Percentiles rank a stretch among this genome's conserved stretches.
Evolutionary conservation across 352 stramenopile species (phyloP).

Genomic region (Phytophthora macrochlamydospora): DNA sequence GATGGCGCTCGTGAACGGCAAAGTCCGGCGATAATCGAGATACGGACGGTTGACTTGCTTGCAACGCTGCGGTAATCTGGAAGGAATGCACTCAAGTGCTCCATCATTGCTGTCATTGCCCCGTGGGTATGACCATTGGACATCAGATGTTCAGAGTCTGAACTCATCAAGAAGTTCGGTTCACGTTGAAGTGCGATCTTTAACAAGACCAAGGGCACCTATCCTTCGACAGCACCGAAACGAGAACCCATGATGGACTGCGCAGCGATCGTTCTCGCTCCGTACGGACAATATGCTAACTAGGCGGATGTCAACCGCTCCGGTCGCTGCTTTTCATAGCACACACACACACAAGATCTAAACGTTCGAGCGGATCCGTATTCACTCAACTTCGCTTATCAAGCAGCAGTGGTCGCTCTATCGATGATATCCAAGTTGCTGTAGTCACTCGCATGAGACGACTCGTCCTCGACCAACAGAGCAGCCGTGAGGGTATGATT

Average conservation of each 20-base stretch:
- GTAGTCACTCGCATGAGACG: slow-evolving; percentile 10
- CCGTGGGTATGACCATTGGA: background rate
- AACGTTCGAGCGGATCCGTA: too few species aligned
- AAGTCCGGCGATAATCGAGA: background rate
- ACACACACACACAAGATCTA: too few species aligned
- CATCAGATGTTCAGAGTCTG: background rate
- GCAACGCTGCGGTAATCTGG: background rate
- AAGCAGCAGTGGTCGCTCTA: slow-evolving; percentile 7
- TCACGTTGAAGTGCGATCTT: background rate
- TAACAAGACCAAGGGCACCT: background rate
- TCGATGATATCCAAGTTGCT: slow-evolving; percentile 6
- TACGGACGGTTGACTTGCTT: background rate
- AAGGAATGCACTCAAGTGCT: background rate
- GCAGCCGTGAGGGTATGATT: slow-evolving; percentile 16
- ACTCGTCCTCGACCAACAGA: slow-evolving; percentile 22
- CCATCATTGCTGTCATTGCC: background rate
- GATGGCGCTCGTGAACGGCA: background rate
- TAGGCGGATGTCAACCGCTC: too few species aligned
- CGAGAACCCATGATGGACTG: background rate
- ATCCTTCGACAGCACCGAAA: too few species aligned
- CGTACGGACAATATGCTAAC: background rate
- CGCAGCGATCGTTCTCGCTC: slow-evolving; percentile 20
- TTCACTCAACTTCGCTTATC: too few species aligned
- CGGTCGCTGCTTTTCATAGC: too few species aligned
- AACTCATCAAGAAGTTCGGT: background rate